Conservation (phyloP, 495 filamentous ascomycete species). For the Penicillium cosmopolitanum region DNA sequence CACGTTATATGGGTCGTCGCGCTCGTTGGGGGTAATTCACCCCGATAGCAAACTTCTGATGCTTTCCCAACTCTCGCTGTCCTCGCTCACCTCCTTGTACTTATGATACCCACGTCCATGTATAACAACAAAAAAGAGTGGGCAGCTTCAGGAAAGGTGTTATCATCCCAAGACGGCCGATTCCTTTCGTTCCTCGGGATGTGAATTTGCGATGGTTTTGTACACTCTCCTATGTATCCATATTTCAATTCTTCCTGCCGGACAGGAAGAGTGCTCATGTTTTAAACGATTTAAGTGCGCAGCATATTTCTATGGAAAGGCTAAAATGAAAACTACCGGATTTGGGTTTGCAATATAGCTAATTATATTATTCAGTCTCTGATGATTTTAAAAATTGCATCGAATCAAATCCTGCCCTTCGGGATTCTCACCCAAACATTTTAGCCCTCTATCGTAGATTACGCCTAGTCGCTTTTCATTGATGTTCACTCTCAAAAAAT, state of each 20-base stretch:
- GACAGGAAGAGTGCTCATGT: not conserved
- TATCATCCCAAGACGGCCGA: not conserved
- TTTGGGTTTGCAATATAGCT: not conserved
- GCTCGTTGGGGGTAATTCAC: constrained; percentile 32
- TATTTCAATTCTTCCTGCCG: not conserved
- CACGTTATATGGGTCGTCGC: constrained; percentile 45
- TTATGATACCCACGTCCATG: constrained; percentile 20
- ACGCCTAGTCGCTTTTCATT: not conserved
- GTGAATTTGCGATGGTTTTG: not conserved
- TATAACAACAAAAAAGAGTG: not conserved
- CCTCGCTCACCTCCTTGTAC: not conserved
- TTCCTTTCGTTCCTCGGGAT: not conserved
- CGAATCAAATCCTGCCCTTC: too few species aligned
- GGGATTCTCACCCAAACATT: too few species aligned
- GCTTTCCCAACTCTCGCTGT: not conserved
- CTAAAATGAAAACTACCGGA: not conserved
- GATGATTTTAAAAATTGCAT: too few species aligned
- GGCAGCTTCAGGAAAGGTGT: not conserved
- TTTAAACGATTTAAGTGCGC: not conserved
- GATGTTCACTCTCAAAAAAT: not conserved
- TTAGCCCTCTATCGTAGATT: too few species aligned
- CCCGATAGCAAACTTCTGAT: not conserved
- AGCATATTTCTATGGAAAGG: not conserved
- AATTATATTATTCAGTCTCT: too few species aligned
- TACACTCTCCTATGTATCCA: not conserved